Base-by-base conservation (phyloP, 192 early-diverging fungal genomes). In the Coemansia sp. region DNA sequence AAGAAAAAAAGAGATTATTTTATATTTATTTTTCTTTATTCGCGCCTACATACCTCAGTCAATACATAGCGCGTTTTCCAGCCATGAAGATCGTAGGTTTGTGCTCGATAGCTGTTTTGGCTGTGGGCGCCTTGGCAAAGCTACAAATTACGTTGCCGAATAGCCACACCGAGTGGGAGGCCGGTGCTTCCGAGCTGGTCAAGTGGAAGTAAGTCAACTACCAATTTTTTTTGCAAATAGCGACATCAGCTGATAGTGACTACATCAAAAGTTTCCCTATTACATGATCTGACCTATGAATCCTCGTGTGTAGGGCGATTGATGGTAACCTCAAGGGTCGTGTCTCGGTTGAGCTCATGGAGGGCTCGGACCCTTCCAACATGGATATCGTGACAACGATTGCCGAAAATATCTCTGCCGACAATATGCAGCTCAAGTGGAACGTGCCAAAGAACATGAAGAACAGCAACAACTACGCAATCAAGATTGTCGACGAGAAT, bases 331-430 rank as follows among this genome's bases (percentile, higher is more conserved):
- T 76, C 41, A 71, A 66, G 42, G 75, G 75, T 11, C 69, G 69
- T 19, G 61, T 82, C 17, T 82, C 80, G 8, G 74, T 83, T 22
- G 81, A 83, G 68, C 77, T 83, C 36, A 78, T 83, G 69, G 77
- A 83, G 59, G 81, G 81, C 36, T 75, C 72, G 0, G 81, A 78
- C 27, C 66, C 76, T 10, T 48, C 55, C 24, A 73, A 83, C 61
- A 75, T 83, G 68, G 41, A 51, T 44, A 63, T 69, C 5, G 74
- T 83, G 29, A 55, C 76, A 36, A 83, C 81, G 31, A 83, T 83
- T 48, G 81, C 77, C 20, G 81, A 83, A 39, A 76, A 78, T 58
- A 64, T 83, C n/a, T 70, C 76, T 13, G 76, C 76, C 13, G 63
- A 39, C 61, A 56, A 63, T 56, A 46, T 68, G 66, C 66, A 78